Base-by-base conservation (phyloP, 805 yeast genomes). In the Priceomyces haplophilus region DNA sequence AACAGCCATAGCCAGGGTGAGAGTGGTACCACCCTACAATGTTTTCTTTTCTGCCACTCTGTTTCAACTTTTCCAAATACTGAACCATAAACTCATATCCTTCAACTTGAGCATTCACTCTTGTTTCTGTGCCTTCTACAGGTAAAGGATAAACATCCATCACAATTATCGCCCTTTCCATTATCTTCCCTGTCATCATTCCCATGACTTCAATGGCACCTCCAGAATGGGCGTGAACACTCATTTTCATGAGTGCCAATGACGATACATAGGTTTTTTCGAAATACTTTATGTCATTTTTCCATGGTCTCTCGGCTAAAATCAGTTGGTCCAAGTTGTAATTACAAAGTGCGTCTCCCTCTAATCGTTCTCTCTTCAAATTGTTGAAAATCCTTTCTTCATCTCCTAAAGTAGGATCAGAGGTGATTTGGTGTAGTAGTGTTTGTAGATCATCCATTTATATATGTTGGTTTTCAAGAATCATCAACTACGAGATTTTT, bases 11-110 rank as follows among this genome's bases (percentile, higher is more conserved):
- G 0, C 97, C 96, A 0, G 99, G 99, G 62, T 91, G 99, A 4
- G 91, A 88, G 62, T 74, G 98, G 64, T 93, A 91, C 99, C 99
- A 91, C 7, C 99, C 99, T 12, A 93, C 87, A 17, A 91, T 85
- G 51, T 85, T 77, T 48, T 85, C 75, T n/a, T 57, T 49, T 18
- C 64, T 55, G 1, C 78, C 79, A 15, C 73, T 66, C 19, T 67
- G 62, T 55, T 78, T 77, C 47, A 78, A 60, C 33, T 73, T 67
- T 42, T 82, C 82, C 40, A 86, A 67, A 61, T 86, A 89, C 46
- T 80, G 83, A 1, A 90, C 93, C 96, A 93, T 90, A 59, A 84
- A 93, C 60, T 91, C 98, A 61, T 90, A 90, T 0, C 95, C 95
- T 56, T 91, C 98, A 13, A 82, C 81, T 56, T 86, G 89, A 0